Percentiles rank a stretch among this genome's conserved stretches.
These are phyloP conservation scores for Spergularia marina DNA, from an alignment of 148 eudicot species.

Conservation along the genomic window DNA sequence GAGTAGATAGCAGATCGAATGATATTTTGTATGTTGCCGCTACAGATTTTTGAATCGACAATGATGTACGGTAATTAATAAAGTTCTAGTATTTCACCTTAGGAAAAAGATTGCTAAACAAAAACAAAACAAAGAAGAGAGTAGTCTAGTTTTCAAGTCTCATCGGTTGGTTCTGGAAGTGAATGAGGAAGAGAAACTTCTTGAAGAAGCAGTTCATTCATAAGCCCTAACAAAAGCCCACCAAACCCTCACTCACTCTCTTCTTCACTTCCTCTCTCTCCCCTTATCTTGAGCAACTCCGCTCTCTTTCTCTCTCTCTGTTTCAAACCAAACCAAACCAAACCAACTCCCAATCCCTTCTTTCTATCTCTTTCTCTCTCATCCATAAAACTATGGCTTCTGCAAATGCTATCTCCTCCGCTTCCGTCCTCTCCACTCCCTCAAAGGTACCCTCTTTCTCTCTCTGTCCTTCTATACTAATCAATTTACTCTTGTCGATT, in stretches of 20 bases:
- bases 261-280: not conserved
- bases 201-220: not conserved
- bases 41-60: no score
- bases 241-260: not conserved
- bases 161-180: no score
- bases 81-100: no score
- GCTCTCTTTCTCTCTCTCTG: not conserved
- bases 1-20: no score
- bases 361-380: slow-evolving; percentile 8
- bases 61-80: no score
- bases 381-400: slow-evolving; percentile 57
- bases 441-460: slow-evolving; percentile 35
- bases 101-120: no score
- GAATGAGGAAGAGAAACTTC: not conserved
- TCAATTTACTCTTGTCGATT: not conserved
- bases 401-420: slow-evolving; percentile 68
- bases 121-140: no score
- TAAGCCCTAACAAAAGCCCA: slow-evolving; percentile 13
- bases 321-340: slow-evolving; percentile 14
- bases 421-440: slow-evolving; percentile 68
- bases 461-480: not conserved
- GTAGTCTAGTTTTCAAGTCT: no score
- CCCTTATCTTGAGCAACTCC: slow-evolving; percentile 22
- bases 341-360: not conserved
- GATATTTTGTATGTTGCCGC: no score